A percentile compares a stretch with the other conserved stretches of the same genome.
Evolutionary conservation across 2,329 filamentous ascomycete genomes (phyloP).

Genomic region (Hirsutella thompsonii): DNA sequence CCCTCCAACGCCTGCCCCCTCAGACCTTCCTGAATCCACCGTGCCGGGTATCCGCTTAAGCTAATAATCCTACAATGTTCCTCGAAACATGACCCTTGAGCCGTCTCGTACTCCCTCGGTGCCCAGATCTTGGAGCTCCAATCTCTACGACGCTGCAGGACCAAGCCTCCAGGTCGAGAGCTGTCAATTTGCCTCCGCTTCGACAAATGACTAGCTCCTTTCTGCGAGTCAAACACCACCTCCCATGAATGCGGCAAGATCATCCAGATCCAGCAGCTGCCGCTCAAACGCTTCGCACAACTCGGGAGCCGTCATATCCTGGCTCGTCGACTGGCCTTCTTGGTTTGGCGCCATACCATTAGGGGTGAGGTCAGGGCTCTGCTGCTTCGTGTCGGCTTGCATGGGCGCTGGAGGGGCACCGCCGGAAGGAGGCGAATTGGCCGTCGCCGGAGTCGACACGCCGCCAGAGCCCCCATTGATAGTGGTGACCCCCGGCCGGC

Average conservation of each 20-base stretch:
- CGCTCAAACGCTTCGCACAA: constrained; percentile 46
- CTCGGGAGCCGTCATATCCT: constrained; percentile 46
- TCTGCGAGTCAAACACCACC: constrained; percentile 36
- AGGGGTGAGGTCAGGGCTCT: constrained; percentile 17
- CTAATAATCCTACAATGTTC: constrained; percentile 3
- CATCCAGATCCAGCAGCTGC: constrained; percentile 46
- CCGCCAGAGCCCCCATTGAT: constrained; percentile 44
- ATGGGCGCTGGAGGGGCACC: constrained; percentile 10
- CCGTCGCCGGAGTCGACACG: constrained; percentile 31
- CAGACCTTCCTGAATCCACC: background rate
- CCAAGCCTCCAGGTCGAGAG: too few species aligned
- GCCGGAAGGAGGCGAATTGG: constrained; percentile 27
- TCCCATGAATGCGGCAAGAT: constrained; percentile 50
- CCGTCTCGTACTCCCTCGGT: too few species aligned
- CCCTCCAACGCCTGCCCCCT: constrained; percentile 2
- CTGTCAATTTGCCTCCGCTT: background rate
- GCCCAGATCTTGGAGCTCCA: background rate
- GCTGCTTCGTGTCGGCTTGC: constrained; percentile 22
- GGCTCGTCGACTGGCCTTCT: constrained; percentile 21
- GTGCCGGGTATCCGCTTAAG: constrained; percentile 3
- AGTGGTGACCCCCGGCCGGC: constrained; percentile 41
- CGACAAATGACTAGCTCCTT: background rate
- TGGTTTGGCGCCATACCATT: constrained; percentile 18
- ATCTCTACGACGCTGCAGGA: too few species aligned
- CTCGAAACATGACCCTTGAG: background rate